Evolutionary conservation across 2,329 filamentous ascomycete genomes (phyloP).

Genomic region (Penicillium sp.): DNA sequence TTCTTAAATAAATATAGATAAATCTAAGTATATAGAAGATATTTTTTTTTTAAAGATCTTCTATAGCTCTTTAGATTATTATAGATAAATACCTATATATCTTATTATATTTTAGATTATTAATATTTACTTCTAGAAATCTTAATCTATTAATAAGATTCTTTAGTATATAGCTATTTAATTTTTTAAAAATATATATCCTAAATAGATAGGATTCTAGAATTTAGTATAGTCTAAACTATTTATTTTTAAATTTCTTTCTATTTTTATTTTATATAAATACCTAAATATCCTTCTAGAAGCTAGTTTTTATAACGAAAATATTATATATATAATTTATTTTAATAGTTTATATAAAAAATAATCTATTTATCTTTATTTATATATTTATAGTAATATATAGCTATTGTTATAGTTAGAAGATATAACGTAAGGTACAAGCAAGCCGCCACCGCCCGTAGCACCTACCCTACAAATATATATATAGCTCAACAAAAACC

Average conservation of each 20-base stretch:
- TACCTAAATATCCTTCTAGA: conserved; percentile 2
- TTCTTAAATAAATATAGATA: conserved; percentile 5
- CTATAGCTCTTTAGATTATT: neutral
- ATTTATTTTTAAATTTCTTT: conserved; percentile 18
- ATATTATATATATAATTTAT: neutral
- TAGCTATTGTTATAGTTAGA: too few species aligned
- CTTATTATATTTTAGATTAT: neutral
- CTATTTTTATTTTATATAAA: conserved; percentile 7
- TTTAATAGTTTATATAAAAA: neutral
- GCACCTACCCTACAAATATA: too few species aligned
- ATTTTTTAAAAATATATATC: conserved; percentile 8
- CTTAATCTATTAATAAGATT: conserved; percentile 1
- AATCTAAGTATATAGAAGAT: neutral
- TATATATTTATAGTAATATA: too few species aligned
- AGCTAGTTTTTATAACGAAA: conserved; percentile 10
- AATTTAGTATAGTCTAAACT: conserved; percentile 10
- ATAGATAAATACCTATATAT: too few species aligned
- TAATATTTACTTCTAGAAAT: neutral
- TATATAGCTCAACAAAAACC: too few species aligned
- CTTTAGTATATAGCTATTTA: neutral
- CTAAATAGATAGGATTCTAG: conserved; percentile 1
- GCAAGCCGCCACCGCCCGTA: too few species aligned
- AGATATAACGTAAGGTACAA: too few species aligned
- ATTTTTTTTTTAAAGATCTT: neutral
- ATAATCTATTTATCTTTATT: neutral